Base-by-base conservation (phyloP, 306 rosid genomes). In the Dryas octopetala region DNA sequence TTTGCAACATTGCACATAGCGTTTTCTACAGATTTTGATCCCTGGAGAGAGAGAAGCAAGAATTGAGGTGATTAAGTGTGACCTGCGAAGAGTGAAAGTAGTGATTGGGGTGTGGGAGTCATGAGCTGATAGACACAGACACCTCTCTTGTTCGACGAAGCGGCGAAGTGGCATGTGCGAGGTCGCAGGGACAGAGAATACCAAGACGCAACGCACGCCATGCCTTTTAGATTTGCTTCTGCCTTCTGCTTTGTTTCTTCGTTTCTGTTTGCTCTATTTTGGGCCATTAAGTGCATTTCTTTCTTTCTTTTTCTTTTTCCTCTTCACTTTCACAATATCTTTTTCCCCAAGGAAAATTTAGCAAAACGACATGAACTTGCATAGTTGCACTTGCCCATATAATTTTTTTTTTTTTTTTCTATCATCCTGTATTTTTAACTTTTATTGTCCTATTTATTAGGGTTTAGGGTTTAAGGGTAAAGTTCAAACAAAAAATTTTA, bases 161-260 rank as follows among this genome's bases (percentile, higher is more conserved):
- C 58, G 0, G 13, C 12, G 73, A 10, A 70, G 28, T 40, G 64
- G 63, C 51, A 16, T 57, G 13, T 10, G 54, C 54, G 66, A 55
- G 66, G 76, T 72, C 46, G 57, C 7, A 46, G 76, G 15, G 62
- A 28, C 46, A 72, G 67, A 58, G 66, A 51, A 57, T 71, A 49
- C 75, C 19, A 71, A 47, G 76, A 72, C 76, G 76, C 66, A 72
- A 46, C 58, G 16, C 28, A 73, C 50, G 58, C 68, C 76, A 73
- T 73, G 76, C 58, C 68, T 73, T 59, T 14, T 9, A 73, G 76
- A 73, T 59, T 73, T 47, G 19, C 54, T 55, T 44, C 11, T 3
- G 46, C 12, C 26, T 32, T 32, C 38, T 19, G 19, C 9, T 44
- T 61, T 12, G 12, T 61, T 61, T 12, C 7, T 60, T 61, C 19